Evolutionary conservation across 2,329 filamentous ascomycete species (phyloP), one percentile per base, ranked within the genome.

Genomic region (Diaporthe longicolla): DNA sequence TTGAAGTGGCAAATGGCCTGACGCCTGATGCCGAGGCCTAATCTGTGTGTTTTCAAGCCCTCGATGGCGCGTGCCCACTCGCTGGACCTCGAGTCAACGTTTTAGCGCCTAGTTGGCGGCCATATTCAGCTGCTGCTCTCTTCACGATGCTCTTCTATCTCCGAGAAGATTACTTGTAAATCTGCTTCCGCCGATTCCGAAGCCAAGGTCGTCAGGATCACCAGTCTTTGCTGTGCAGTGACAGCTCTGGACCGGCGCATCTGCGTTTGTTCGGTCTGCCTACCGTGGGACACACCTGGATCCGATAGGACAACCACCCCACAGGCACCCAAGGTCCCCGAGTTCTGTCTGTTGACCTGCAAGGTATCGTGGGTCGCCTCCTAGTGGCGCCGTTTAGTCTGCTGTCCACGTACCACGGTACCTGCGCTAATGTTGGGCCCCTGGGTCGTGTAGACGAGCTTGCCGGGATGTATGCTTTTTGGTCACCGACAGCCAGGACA

Each of bases 401-500:
- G 21, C 29, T 52, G 21, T 24, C 32, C 21, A 7, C 17, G 45
- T 71, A 71, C 57, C 55, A 40, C 32, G 69, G 69, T 71, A 50
- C 37, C 43, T 71, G 57, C 57, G 69, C 43, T 71, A 52, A 52
- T 10, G 55, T 43, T 54, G 17, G 45, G 40, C 40, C 69, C 55
- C 55, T 61, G 57, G n/a, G 32, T 40, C 32, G 63, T 68, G 21
- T 71, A 37, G 55, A n/a, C 45, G 24, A 71, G 70, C 69, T 63
- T 52, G 32, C 70, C 26, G 37, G 69, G 69, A 61, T 71, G 58
- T 59, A n/a, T 71, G 57, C 57, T 54, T 63, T 66, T 32, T 63
- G 69, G 55, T 37, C 57, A 63, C 69, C 45, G 45, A 52, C 45
- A 6, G 45, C 55, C 29, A 66, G 61, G 61, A 66, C 45, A n/a